Conservation (phyloP, 2,329 filamentous ascomycete genomes). For the Monosporascus cannonballus region DNA sequence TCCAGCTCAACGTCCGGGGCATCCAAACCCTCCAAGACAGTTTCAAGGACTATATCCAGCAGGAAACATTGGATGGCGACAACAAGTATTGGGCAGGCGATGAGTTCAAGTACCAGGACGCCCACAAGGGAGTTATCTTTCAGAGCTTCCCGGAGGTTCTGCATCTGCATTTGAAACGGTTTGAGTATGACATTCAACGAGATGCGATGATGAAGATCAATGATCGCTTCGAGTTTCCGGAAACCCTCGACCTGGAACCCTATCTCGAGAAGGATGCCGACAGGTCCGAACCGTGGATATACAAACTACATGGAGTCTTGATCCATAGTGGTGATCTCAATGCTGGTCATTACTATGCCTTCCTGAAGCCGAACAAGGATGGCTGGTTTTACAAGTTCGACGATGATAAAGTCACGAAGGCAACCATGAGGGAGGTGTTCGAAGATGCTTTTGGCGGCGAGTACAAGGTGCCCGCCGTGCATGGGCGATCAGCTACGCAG, state of each 20-base stretch:
- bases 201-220: constrained; percentile 99
- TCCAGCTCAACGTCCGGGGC: constrained; percentile 92
- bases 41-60: constrained; percentile 92
- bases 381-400: constrained; percentile 97
- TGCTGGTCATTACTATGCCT: constrained; percentile 97
- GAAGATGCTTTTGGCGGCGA: constrained; percentile 97
- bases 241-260: constrained; percentile 74
- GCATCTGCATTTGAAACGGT: constrained; percentile 92
- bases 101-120: constrained; percentile 87
- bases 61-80: constrained; percentile 94
- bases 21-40: constrained; percentile 92
- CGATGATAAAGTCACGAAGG: constrained; percentile 93
- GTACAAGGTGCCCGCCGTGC: constrained; percentile 50
- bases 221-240: constrained; percentile 84
- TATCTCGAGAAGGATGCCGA: constrained; percentile 85
- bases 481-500: constrained; percentile 38
- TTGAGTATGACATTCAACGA: constrained; percentile 93
- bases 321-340: constrained; percentile 97
- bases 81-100: constrained; percentile 96
- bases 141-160: constrained; percentile 90
- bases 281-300: constrained; percentile 81
- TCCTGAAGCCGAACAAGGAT: constrained; percentile 87
- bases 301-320: constrained; percentile 89
- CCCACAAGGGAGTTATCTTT: constrained; percentile 96
- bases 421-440: constrained; percentile 82